A percentile compares a stretch with the other conserved stretches of the same genome.
phyloP scores from a whole-genome alignment of 192 early-diverging fungal genomes.

The Podila clonocystis region DNA sequence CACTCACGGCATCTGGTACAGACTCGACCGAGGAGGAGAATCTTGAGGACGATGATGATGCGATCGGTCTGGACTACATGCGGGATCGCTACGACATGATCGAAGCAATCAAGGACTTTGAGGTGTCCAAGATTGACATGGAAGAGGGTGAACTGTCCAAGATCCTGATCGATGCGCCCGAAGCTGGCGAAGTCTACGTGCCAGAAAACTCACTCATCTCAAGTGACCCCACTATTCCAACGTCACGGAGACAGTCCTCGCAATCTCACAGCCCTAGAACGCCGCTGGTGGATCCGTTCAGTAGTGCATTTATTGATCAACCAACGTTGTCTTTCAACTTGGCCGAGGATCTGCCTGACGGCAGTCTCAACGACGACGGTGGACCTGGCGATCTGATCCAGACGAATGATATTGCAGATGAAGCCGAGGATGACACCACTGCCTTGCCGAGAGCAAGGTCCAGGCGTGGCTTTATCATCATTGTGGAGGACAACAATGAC shows the following conservation, averaged over 20 bases:
- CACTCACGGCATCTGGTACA: conserved; percentile 30
- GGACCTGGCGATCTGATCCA: background rate
- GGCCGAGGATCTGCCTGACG: background rate
- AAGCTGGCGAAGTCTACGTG: background rate
- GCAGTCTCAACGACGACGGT: conserved; percentile 13
- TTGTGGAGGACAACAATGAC: conserved; percentile 61
- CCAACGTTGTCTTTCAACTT: background rate
- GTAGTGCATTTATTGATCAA: background rate
- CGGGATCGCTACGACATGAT: conserved; percentile 11
- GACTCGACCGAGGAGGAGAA: conserved; percentile 49
- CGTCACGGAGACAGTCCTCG: conserved; percentile 5
- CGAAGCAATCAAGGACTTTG: conserved; percentile 22
- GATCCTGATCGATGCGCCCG: conserved; percentile 27
- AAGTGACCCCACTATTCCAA: background rate
- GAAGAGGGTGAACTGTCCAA: conserved; percentile 27
- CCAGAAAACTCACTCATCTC: background rate
- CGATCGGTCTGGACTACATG: conserved; percentile 22
- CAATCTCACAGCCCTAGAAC: conserved; percentile 9
- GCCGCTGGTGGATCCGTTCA: background rate
- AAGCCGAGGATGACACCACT: background rate
- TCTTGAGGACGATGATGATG: conserved; percentile 10
- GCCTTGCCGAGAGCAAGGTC: background rate
- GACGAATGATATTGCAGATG: background rate
- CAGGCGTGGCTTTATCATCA: conserved; percentile 38
- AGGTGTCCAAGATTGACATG: conserved; percentile 23